Evolutionary conservation across 2,329 filamentous ascomycete species (phyloP), one percentile per base, ranked within the genome.

Genomic region (Lachnellula cervina): DNA sequence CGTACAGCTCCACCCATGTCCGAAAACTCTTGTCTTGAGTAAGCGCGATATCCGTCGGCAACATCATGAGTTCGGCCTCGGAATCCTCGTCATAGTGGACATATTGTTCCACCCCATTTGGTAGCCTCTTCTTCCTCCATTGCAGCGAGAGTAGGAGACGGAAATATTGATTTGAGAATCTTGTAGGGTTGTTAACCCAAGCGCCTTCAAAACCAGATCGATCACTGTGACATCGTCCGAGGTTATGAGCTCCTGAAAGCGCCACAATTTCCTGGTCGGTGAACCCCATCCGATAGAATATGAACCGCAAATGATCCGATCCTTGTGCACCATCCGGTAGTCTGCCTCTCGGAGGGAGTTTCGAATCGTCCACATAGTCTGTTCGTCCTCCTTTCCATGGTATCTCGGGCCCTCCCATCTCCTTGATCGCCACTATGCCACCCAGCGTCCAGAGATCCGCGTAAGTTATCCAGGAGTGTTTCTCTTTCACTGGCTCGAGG

Each of bases 391-490:
- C 76, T 40, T 72, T 66, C 82, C 82, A 87, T 5, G 72, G 61
- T 23, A 86, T 74, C 2, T 74, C 68, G 0, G 83, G 83, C 0
- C 83, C 83, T 42, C 79, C 82, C 79, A 86, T 80, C 56, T 79
- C 80, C 61, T 77, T 69, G 65, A 86, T 76, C 3, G 83, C 82
- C 0, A 81, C 78, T 2, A 78, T 76, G 45, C 79, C 81, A 0
- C 81, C 82, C 34, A 87, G 72, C 4, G 83, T 86, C 83, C 83
- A 86, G 5, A 87, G 74, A 64, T 87, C 83, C 2, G 82, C 75
- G 69, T 86, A 86, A 25, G 82, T 84, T 66, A 86, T 81, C 82
- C 81, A 86, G 2, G 80, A 74, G 66, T 84, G 78, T 47, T 74
- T 74, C 19, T 70, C 69, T 67, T 86, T 86, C 59, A 86, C 69